Base-by-base conservation (phyloP, 768 basidiomycete species). In the Lactifluus rugatus region DNA sequence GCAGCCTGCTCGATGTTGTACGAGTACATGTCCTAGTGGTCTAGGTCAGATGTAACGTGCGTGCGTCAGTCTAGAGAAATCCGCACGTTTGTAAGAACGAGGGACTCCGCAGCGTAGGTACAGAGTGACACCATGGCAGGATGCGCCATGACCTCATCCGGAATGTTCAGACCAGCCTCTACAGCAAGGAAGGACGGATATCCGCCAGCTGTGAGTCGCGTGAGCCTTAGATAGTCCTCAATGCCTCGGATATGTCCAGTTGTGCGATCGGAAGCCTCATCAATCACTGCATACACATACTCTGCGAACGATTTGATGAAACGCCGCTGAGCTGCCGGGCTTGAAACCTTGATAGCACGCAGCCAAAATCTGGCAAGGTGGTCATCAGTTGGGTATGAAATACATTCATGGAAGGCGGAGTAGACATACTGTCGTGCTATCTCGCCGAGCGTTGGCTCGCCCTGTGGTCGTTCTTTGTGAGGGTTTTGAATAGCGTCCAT, bases 1-100 rank as follows among this genome's bases (percentile, higher is more conserved):
- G 81, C 78, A 3, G 84, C 78, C 68, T 87, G 85, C 66, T 88
- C 37, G 37, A 39, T 39, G 37, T 39, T 39, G 37, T 39, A 39
- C 16, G 37, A 39, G 16, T 39, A 39, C 86, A 50, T 81, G 78
- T 61, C 86, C 86, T 69, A 83, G 87, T 0, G 84, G 86, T 39
- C 66, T 83, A 39, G 17, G 16, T 39, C 7, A 39, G 17, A n/a
- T 16, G 17, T 39, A 17, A n/a, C 17, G 37, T n/a, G 1, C 37
- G 2, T 11, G 37, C 17, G 16, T n/a, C 37, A 5, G 37, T 39
- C 5, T 39, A 5, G 5, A 17, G 83, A 23, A 51, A 39, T 47
- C 64, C 64, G 60, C 57, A 68, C 70, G 64, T 66, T 70, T 19
- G 71, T 75, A 75, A 76, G 78, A 14, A 73, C 75, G 39, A 82